Evolutionary conservation across 1,284 basidiomycete genomes (phyloP), one percentile per base, ranked within the genome.

Genomic region (Boletellus deceptivus): DNA sequence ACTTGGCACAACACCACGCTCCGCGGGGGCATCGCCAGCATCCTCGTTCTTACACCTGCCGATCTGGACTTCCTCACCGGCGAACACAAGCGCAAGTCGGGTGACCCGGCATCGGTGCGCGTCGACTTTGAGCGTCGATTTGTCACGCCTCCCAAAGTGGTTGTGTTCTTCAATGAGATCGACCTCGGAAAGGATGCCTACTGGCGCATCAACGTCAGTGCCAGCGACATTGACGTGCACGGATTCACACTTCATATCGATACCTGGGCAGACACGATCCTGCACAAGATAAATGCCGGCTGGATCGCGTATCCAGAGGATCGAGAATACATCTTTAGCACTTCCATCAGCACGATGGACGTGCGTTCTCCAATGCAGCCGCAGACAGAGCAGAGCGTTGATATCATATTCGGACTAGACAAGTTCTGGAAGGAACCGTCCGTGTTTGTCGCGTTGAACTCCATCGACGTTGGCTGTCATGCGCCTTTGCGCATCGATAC

Each of bases 291-390:
- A 0, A 25, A 14, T 18, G 57, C 55, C 4, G 49, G 57, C n/a
- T 60, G 59, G 59, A 46, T 61, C 16, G 61, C 59, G 14, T 60
- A 64, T 44, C 61, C 62, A 31, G 62, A 62, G n/a, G 59, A 64
- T 27, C 54, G 59, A 5, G 34, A 49, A 11, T 50, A 58, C 33
- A 61, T 60, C n/a, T 63, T 50, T 17, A 53, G 48, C 24, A 54
- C 43, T 1, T 50, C 56, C 4, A 10, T 61, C 48, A 49, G 43
- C 16, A 64, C 61, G 25, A n/a, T 31, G 46, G 49, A 49, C 11
- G 5, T 42, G 9, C 54, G 55, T 20, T 35, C 38, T 3, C 18
- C 34, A 14, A 33, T 42, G 6, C 4, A 36, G 16, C 54, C 54
- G 6, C 59, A 48, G 35, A 42, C 3, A 11, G 10, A 47, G 7